Conservation (phyloP, 345 rosid genomes). For the Clausena lansium region DNA sequence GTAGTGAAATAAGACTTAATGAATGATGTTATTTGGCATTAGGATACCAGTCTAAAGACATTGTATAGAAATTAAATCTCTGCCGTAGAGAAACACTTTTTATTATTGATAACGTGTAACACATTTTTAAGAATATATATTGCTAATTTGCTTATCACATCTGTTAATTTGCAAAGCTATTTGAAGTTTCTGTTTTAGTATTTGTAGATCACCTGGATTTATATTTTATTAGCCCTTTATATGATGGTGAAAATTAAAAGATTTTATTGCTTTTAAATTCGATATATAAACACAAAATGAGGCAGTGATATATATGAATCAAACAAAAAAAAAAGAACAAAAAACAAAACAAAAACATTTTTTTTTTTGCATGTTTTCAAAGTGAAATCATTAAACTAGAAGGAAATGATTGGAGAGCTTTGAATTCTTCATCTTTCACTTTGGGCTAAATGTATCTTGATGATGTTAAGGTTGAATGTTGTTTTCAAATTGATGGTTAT, state of each 20-base stretch:
- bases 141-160: not conserved
- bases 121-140: conserved; percentile 19
- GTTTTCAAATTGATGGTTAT: not conserved
- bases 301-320: too few relatives aligned
- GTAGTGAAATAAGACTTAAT: conserved; percentile 31
- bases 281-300: too few relatives aligned
- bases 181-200: not conserved
- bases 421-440: not conserved
- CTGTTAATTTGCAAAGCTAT: not conserved
- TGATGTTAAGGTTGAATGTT: not conserved
- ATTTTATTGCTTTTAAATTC: not conserved
- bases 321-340: too few relatives aligned
- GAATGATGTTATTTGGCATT: conserved; percentile 19
- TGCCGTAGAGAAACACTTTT: conserved; percentile 10
- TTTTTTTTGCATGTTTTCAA: not conserved
- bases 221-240: too few relatives aligned
- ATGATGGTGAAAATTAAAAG: not conserved
- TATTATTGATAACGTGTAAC: conserved; percentile 1
- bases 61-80: conserved; percentile 14
- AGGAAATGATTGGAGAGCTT: not conserved
- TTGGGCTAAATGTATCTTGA: not conserved
- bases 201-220: not conserved
- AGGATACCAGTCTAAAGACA: conserved; percentile 11
- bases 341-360: too few relatives aligned
- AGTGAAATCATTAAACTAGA: not conserved